Percentiles rank a stretch among this genome's conserved stretches.
These are phyloP conservation scores for Breynia disticha DNA, from an alignment of 441 rosid species.

Conservation along the genomic window DNA sequence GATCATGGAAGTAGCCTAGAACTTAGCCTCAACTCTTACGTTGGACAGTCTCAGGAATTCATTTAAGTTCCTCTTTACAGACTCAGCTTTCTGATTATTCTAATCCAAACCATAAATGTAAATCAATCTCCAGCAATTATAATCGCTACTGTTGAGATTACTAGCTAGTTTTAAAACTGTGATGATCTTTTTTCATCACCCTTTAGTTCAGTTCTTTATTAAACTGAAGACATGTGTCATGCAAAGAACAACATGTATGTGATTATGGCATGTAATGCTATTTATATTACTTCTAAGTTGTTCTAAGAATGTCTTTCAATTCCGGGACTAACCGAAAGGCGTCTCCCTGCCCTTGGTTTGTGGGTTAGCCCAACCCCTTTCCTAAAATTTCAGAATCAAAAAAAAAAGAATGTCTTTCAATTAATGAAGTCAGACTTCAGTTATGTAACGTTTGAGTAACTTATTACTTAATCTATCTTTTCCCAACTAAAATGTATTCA, in stretches of 20 bases:
- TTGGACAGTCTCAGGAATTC: conserved; percentile 33
- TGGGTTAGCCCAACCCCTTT: too few species aligned
- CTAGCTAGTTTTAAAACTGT: not conserved
- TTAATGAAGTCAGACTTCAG: not conserved
- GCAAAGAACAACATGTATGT: conserved; percentile 9
- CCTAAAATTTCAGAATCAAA: too few species aligned
- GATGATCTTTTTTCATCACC: not conserved
- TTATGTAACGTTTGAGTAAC: not conserved
- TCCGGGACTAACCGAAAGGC: too few species aligned
- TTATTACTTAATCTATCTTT: not conserved
- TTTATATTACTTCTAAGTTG: not conserved
- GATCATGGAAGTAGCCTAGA: conserved; percentile 30
- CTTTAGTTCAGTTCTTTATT: too few species aligned
- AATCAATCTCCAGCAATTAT: conserved; percentile 11
- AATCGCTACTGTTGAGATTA: too few species aligned
- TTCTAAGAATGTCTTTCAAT: too few species aligned
- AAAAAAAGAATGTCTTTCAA: too few species aligned
- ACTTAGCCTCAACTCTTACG: conserved; percentile 67
- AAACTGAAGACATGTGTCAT: conserved; percentile 23
- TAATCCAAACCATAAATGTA: not conserved
- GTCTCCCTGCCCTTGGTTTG: too few species aligned
- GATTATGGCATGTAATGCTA: not conserved
- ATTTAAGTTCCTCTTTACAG: not conserved
- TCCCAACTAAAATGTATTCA: not conserved
- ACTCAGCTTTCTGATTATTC: not conserved